phyloP scores from a whole-genome alignment of 2,329 filamentous ascomycete genomes.

The Trichocomaceae sp. region DNA sequence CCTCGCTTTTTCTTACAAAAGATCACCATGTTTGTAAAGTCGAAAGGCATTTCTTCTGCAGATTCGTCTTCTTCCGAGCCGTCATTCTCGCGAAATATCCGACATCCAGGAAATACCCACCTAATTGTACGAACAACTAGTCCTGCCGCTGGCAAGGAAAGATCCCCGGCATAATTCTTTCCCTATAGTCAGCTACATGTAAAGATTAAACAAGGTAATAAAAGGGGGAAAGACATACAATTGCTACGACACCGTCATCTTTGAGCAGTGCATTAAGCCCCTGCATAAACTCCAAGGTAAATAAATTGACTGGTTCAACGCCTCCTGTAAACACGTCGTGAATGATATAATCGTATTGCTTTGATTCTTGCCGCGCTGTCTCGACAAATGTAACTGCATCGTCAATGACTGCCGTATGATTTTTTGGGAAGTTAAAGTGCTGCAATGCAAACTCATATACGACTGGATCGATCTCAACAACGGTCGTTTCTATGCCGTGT shows the following conservation, averaged over 20 bases:
- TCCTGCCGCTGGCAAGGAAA: slow-evolving; percentile 66
- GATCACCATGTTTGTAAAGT: slow-evolving; percentile 94
- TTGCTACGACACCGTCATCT: slow-evolving; percentile 75
- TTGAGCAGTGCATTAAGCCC: slow-evolving; percentile 65
- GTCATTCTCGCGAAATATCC: slow-evolving; percentile 76
- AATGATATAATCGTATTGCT: slow-evolving; percentile 78
- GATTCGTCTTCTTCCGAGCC: slow-evolving; percentile 19
- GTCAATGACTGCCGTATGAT: slow-evolving; percentile 71
- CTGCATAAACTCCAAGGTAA: slow-evolving; percentile 76
- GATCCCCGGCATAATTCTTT: slow-evolving; percentile 90
- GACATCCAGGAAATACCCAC: slow-evolving; percentile 78
- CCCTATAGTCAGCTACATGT: slow-evolving; percentile 14
- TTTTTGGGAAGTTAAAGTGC: slow-evolving; percentile 72
- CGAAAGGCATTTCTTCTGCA: slow-evolving; percentile 49
- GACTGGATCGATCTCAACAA: slow-evolving; percentile 88
- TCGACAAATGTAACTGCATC: slow-evolving; percentile 69
- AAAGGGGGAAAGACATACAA: slow-evolving; percentile 51
- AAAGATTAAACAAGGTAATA: background rate
- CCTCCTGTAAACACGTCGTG: slow-evolving; percentile 98
- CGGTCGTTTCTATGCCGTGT: slow-evolving; percentile 85
- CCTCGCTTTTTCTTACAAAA: slow-evolving; percentile 69
- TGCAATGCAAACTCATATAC: slow-evolving; percentile 76
- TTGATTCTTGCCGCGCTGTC: slow-evolving; percentile 43
- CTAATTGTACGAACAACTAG: slow-evolving; percentile 78
- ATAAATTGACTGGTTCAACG: slow-evolving; percentile 80